Evolutionary conservation across 345 rosid genomes (phyloP).

Genomic region (Populus tremula): DNA sequence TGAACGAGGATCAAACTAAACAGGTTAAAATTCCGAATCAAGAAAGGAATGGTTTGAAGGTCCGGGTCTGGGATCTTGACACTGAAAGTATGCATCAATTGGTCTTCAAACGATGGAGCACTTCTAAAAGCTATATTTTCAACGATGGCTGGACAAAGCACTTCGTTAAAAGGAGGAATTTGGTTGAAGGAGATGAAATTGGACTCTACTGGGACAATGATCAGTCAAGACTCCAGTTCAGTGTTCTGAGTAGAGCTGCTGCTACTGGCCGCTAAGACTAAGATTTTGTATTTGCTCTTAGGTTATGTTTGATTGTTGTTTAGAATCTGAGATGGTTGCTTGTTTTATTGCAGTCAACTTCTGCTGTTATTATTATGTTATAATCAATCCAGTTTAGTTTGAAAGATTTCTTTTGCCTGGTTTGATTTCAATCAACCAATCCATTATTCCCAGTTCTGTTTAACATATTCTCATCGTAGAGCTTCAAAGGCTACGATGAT

Average conservation of each 20-base stretch:
- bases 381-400: not conserved
- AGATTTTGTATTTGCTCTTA: not conserved
- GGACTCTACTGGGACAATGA: not conserved
- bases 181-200: not conserved
- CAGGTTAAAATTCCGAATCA: not conserved
- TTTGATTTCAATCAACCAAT: not conserved
- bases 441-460: not conserved
- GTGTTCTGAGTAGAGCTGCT: not conserved
- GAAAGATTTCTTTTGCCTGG: not conserved
- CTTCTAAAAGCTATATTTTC: not conserved
- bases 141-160: not conserved
- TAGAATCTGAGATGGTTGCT: not conserved
- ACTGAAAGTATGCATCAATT: not conserved
- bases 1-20: not conserved
- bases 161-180: not conserved
- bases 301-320: not conserved
- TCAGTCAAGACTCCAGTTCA: not conserved
- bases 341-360: not conserved
- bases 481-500: too few species aligned
- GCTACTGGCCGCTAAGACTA: not conserved
- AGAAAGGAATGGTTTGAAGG: not conserved
- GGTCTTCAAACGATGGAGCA: slow-evolving; percentile 3
- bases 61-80: not conserved
- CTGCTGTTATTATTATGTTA: too few species aligned
- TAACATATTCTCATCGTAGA: too few species aligned